phyloP scores from a whole-genome alignment of 352 stramenopile species.

The Globisporangium emineosum region DNA sequence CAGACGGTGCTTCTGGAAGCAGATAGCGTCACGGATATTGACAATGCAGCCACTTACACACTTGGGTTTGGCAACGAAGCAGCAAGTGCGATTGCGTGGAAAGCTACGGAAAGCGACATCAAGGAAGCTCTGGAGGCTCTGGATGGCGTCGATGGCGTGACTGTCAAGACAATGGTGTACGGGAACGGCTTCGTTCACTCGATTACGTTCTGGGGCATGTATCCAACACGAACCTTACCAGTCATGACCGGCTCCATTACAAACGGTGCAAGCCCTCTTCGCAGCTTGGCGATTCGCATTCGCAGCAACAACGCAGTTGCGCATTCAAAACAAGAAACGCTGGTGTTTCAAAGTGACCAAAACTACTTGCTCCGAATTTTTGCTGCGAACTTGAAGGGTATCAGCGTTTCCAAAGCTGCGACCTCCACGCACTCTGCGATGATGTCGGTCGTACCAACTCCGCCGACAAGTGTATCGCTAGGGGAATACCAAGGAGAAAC shows the following conservation, averaged over 20 bases:
- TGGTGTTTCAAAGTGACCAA: slow-evolving; percentile 55
- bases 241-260: slow-evolving; percentile 31
- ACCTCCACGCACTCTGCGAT: slow-evolving; percentile 40
- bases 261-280: slow-evolving; percentile 14
- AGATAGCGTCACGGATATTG: slow-evolving; percentile 20
- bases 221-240: slow-evolving; percentile 50
- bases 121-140: slow-evolving; percentile 44
- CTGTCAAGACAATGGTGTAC: slow-evolving; percentile 32
- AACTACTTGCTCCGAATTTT: slow-evolving; percentile 59
- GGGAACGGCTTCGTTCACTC: slow-evolving; percentile 74
- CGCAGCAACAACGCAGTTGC: slow-evolving; percentile 48
- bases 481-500: slow-evolving; percentile 75
- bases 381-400: slow-evolving; percentile 53
- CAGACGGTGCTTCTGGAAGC: slow-evolving; percentile 62
- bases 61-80: slow-evolving; percentile 53
- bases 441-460: slow-evolving; percentile 62
- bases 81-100: slow-evolving; percentile 40
- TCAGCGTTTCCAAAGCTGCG: slow-evolving; percentile 35
- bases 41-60: slow-evolving; percentile 32
- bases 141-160: slow-evolving; percentile 52
- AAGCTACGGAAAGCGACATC: slow-evolving; percentile 22
- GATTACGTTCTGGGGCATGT: slow-evolving; percentile 85
- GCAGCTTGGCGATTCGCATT: slow-evolving; percentile 40
- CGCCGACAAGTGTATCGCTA: slow-evolving; percentile 71
- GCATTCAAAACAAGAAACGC: slow-evolving; percentile 43